Evolutionary conservation across 176 grass and related monocot genomes (phyloP).

Genomic region (Elymus sibiricus): DNA sequence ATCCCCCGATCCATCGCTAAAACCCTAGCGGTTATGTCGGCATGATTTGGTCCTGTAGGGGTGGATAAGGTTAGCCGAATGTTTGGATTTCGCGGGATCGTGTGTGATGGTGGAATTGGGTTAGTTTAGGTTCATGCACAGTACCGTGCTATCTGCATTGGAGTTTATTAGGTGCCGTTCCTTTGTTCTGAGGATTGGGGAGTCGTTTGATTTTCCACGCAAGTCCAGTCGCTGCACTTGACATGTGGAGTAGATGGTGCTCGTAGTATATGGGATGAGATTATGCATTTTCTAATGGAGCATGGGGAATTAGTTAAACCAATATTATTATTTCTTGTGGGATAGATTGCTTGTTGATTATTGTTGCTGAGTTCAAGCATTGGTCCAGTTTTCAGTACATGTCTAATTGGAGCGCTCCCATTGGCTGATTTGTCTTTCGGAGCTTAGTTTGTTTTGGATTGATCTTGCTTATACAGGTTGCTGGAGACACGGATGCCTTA

Average conservation of each 20-base stretch:
- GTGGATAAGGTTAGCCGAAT: background rate
- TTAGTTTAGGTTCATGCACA: background rate
- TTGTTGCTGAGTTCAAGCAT: background rate
- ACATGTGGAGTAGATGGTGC: background rate
- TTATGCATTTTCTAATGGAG: background rate
- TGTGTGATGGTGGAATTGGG: background rate
- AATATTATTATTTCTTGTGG: background rate
- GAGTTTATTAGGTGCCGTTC: constrained; percentile 23
- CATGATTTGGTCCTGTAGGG: background rate
- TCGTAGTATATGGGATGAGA: background rate
- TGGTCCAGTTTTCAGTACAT: background rate
- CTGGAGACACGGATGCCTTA: too few relatives aligned
- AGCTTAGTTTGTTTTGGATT: background rate
- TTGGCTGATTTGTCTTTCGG: background rate
- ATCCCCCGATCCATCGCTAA: constrained; percentile 31
- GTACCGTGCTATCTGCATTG: constrained; percentile 6
- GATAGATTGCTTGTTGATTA: background rate
- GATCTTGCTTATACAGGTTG: background rate
- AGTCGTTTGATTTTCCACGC: background rate
- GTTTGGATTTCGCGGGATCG: background rate
- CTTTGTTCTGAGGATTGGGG: background rate
- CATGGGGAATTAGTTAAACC: background rate
- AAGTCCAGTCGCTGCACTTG: background rate
- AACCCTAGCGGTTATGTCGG: constrained; percentile 22
- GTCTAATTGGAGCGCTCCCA: background rate